Evolutionary conservation across 805 yeast species (phyloP).

Genomic region (Wickerhamomyces bovis): DNA sequence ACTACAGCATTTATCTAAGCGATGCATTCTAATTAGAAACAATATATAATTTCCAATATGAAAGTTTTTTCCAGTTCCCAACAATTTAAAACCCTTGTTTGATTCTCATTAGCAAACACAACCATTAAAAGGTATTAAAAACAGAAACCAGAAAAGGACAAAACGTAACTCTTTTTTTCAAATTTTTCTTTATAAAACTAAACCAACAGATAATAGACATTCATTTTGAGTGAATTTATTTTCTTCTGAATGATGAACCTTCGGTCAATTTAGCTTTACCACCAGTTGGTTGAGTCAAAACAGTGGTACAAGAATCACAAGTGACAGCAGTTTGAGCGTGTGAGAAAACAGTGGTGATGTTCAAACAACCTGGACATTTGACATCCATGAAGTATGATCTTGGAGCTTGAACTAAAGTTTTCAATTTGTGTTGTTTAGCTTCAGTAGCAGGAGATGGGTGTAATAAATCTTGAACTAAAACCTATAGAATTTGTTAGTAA

Average conservation of each 20-base stretch:
- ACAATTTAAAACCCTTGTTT: background rate
- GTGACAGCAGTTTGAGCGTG: slow-evolving; percentile 99
- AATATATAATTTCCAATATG: background rate
- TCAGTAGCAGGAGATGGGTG: slow-evolving; percentile 98
- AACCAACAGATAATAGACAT: background rate
- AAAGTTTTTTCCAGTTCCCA: background rate
- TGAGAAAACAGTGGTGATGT: slow-evolving; percentile 98
- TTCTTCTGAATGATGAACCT: slow-evolving; percentile 99
- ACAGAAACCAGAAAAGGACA: background rate
- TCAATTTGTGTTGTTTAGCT: slow-evolving; percentile 94
- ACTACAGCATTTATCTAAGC: background rate
- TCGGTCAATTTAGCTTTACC: slow-evolving; percentile 99
- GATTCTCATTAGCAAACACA: background rate
- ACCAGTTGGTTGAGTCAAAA: slow-evolving; percentile 98
- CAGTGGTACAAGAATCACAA: slow-evolving; percentile 98
- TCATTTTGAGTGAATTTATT: slow-evolving; percentile 41
- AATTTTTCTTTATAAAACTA: background rate
- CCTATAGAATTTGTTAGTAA: slow-evolving; percentile 41
- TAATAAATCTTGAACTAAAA: slow-evolving; percentile 97
- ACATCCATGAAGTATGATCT: slow-evolving; percentile 99
- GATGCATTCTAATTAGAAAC: slow-evolving; percentile 3
- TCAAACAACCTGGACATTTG: slow-evolving; percentile 98
- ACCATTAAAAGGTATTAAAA: background rate
- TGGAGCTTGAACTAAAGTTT: slow-evolving; percentile 95
- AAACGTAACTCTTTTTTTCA: background rate